Evolutionary conservation across 305 asterid genomes (phyloP), one percentile per base, ranked within the genome.

Genomic region (Vinca major): DNA sequence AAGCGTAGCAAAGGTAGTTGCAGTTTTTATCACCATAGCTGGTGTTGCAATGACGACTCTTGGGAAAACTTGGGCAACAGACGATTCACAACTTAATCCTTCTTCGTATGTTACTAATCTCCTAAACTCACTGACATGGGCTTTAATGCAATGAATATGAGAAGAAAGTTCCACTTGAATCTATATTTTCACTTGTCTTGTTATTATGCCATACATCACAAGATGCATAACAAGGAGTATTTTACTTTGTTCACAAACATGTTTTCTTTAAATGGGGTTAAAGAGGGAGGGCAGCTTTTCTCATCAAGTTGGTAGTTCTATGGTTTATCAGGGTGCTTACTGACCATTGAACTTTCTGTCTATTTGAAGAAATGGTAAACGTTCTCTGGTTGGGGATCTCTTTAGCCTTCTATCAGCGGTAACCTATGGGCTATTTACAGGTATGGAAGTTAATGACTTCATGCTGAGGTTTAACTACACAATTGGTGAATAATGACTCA

Each of bases 21-120:
- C 99, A 72, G 99, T 94, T 50, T 84, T 91, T 71, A 95, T 94
- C 69, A 89, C 96, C 87, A 88, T 94, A 64, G 84, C 95, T 21
- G 99, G 99, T 39, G 98, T 91, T 67, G 88, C 74, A 76, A 94
- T 91, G 99, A 89, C 99, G 54, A 86, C 98, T 62, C 78, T 91
- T 1, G 99, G 99, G 49, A 94, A 94, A 82, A 91, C 99, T 14
- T 94, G 99, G 99, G 97, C 99, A 4, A 72, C 93, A 0, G 99
- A 94, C 73, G 99, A 94, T 51, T 62, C 89, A 8, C 74, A 83
- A 66, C 81, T 75, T 48, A 78, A 76, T 70, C 67, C 83, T 53
- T 86, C 99, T 70, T 77, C 81, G 97, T 94, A 82, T 77, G 96
- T 78, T 61, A 7, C 48, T 7, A 1, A 61, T 37, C 67, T 71